Base-by-base conservation (phyloP, 306 rosid genomes). In the Cucurbita pepo region DNA sequence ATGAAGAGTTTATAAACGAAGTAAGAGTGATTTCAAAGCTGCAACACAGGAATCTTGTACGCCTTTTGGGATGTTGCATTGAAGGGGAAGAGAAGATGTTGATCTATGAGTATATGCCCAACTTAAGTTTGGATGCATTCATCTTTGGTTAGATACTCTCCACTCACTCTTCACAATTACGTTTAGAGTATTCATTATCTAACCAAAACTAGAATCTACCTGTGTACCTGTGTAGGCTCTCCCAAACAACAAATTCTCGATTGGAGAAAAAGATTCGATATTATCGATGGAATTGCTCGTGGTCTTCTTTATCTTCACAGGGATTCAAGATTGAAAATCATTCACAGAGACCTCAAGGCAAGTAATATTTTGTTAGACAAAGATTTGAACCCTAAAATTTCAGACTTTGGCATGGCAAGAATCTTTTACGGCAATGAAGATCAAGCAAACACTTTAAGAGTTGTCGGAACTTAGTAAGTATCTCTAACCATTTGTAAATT, bases 31-130 rank as follows among this genome's bases (percentile, higher is more conserved):
- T 82, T 74, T 80, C 86, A 38, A 80, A 82, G 45, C 86, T 85
- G 37, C 88, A 85, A 47, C 88, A 85, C 54, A 77, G 83, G 15
- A 85, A 85, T 82, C 84, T 85, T 56, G 86, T 85, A 19, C 74
- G 81, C 19, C 74, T 85, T 44, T 74, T 78, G 36, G 88, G 88
- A 9, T 85, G 85, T n/a, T 82, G 88, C 40, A 36, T 79, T 48
- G 84, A 85, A 75, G 38, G 77, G 48, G 79, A 74, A 0, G 88
- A 85, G 45, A 82, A 73, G 34, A 85, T 85, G 74, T 43, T 84
- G 69, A 71, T 84, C 0, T 84, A 84, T 75, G 88, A 79, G 53
- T 81, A 75, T 54, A 81, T 85, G 88, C 84, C 84, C 63, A 85
- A 85, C 59, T 73, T 76, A 53, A 85, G 86, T 48, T 80, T 80